A percentile compares a stretch with the other conserved stretches of the same genome.
Conservation (phyloP, 768 basidiomycete species). For the Lactarius pseudohatsudake region DNA sequence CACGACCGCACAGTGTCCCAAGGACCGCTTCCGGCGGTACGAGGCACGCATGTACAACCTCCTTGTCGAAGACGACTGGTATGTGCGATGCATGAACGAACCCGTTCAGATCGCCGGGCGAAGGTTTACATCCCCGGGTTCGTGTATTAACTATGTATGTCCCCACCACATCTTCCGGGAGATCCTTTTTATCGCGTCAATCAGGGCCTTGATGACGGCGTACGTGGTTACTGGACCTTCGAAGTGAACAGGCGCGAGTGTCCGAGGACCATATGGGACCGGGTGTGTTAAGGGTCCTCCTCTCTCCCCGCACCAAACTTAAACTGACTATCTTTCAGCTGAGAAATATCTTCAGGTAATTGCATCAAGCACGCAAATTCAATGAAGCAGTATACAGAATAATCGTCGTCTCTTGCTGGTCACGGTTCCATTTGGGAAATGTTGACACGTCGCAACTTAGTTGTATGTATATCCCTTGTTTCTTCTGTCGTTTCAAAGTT, state of each 20-base stretch:
- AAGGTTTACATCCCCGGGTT: neutral
- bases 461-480: neutral
- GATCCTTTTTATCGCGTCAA: neutral
- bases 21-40: constrained; percentile 18
- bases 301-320: neutral
- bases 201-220: constrained; percentile 24
- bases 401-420: neutral
- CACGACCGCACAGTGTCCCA: constrained; percentile 13
- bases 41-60: constrained; percentile 31
- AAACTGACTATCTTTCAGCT: neutral
- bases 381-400: neutral
- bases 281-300: constrained; percentile 1
- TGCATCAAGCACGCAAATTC: neutral
- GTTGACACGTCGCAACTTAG: neutral
- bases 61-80: constrained; percentile 31
- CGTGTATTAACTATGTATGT: constrained; percentile 18
- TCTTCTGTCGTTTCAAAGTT: neutral
- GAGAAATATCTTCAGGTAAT: constrained; percentile 15
- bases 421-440: neutral
- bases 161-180: neutral
- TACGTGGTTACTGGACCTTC: constrained; percentile 17
- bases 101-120: constrained; percentile 9
- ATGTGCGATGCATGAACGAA: constrained; percentile 29
- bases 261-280: constrained; percentile 24
- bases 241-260: constrained; percentile 23